phyloP scores from a whole-genome alignment of 805 yeast species.

The Pichia nanzhaoensis region DNA sequence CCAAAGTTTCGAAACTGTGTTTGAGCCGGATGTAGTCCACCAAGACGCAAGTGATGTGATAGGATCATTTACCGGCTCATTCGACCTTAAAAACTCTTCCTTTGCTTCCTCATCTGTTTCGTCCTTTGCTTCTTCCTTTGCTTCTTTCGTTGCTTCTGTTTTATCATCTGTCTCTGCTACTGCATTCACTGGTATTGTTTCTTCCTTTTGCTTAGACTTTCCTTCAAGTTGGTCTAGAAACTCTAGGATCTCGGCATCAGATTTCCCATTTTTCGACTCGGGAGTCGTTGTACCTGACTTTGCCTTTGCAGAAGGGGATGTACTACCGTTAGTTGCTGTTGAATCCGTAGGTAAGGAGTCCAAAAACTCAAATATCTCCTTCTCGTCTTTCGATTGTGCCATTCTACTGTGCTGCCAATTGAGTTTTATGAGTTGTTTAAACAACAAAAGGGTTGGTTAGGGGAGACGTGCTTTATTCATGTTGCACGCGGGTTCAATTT shows the following conservation, averaged over 20 bases:
- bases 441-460: not conserved
- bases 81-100: no score
- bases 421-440: not conserved
- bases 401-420: not conserved
- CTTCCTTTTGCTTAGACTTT: slow-evolving; percentile 2
- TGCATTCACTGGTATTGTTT: not conserved
- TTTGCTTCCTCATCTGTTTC: not conserved
- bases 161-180: not conserved
- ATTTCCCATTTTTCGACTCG: slow-evolving; percentile 22
- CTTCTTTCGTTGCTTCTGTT: not conserved
- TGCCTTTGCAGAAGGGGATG: not conserved
- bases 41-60: slow-evolving; percentile 60
- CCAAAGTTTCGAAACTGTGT: slow-evolving; percentile 57
- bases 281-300: not conserved
- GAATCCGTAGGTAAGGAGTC: slow-evolving; percentile 67
- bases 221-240: slow-evolving; percentile 64
- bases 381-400: slow-evolving; percentile 34
- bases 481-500: no score
- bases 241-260: slow-evolving; percentile 46
- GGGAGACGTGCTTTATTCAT: no score
- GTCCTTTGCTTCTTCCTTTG: not conserved
- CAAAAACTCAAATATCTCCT: slow-evolving; percentile 73
- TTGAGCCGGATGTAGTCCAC: slow-evolving; percentile 70
- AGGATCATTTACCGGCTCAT: slow-evolving; percentile 41
- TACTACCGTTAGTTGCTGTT: not conserved